A percentile compares a stretch with the other conserved stretches of the same genome.
Evolutionary conservation across 2,329 filamentous ascomycete species (phyloP).

Genomic region (Cladobotryum mycophilum): DNA sequence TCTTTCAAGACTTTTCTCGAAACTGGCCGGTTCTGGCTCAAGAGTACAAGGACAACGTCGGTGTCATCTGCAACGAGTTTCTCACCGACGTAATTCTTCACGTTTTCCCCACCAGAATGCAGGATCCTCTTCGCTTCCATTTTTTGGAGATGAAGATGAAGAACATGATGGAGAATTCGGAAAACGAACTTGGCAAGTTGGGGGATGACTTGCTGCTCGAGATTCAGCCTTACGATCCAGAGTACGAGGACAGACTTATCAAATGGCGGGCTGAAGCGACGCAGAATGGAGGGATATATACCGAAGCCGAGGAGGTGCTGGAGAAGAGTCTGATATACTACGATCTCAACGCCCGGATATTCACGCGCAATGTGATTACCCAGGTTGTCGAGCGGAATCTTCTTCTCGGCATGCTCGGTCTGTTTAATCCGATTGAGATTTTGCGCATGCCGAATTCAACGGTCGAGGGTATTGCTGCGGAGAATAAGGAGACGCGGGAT

Average conservation of each 20-base stretch:
- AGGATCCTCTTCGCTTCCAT: slow-evolving; percentile 41
- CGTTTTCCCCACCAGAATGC: slow-evolving; percentile 46
- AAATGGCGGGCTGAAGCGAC: slow-evolving; percentile 39
- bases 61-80: slow-evolving; percentile 49
- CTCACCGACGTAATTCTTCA: slow-evolving; percentile 45
- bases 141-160: slow-evolving; percentile 45
- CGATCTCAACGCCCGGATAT: slow-evolving; percentile 45
- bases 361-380: slow-evolving; percentile 47
- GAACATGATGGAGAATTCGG: slow-evolving; percentile 39
- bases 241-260: slow-evolving; percentile 45
- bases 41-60: slow-evolving; percentile 49
- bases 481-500: slow-evolving; percentile 48
- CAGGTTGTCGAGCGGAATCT: slow-evolving; percentile 47
- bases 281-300: slow-evolving; percentile 40
- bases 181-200: slow-evolving; percentile 39
- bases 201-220: slow-evolving; percentile 47
- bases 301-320: slow-evolving; percentile 46
- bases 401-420: slow-evolving; percentile 43
- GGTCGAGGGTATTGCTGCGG: slow-evolving; percentile 45
- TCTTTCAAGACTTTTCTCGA: slow-evolving; percentile 47
- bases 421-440: slow-evolving; percentile 48
- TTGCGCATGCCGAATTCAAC: slow-evolving; percentile 38
- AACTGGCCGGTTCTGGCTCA: slow-evolving; percentile 47
- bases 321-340: slow-evolving; percentile 54
- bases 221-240: slow-evolving; percentile 47